Evolutionary conservation across 2,329 filamentous ascomycete genomes (phyloP), one percentile per base, ranked within the genome.

Genomic region (Penicillium sp.): DNA sequence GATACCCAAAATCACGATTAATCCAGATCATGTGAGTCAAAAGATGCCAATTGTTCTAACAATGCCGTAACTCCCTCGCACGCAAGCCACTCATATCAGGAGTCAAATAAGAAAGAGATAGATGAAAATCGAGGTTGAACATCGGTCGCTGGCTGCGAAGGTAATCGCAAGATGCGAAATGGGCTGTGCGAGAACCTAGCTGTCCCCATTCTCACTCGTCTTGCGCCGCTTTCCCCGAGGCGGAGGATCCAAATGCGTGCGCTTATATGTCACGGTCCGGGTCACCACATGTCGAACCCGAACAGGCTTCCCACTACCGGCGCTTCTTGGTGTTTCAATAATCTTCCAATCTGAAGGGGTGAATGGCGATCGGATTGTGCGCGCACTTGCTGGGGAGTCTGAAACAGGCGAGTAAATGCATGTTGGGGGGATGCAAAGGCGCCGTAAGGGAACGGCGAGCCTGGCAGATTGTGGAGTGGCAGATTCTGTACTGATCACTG

Each of bases 201-300:
- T 51, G 8, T 85, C 74, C 6, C 31, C 38, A 21, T 6, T 7
- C 9, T 55, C 52, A 12, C 18, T 29, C 8, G 39, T 49, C 79
- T 90, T 95, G 76, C 92, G 87, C 76, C 91, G 85, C 82, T 96
- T 97, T 59, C 92, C 92, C 72, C 92, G 92, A 7, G 91, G 93
- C 34, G 92, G 90, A 23, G 92, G 89, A 60, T 91, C 89, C 76
- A 97, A 89, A 56, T 68, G 81, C 68, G 88, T 70, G 48, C 79
- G 75, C 65, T 89, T 95, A 74, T 95, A 96, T 38, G 90, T 96
- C 54, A 96, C 89, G 15, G 91, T 96, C 62, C 91, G 83, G n/a
- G 92, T 96, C 48, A 96, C 89, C 4, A 96, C 90, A 71, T 96
- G 91, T 49, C 90, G 81, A 53, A 96, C 90, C 67, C 81, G 85